Evolutionary conservation across 768 basidiomycete genomes (phyloP), one percentile per base, ranked within the genome.

Genomic region (Russula sp.): DNA sequence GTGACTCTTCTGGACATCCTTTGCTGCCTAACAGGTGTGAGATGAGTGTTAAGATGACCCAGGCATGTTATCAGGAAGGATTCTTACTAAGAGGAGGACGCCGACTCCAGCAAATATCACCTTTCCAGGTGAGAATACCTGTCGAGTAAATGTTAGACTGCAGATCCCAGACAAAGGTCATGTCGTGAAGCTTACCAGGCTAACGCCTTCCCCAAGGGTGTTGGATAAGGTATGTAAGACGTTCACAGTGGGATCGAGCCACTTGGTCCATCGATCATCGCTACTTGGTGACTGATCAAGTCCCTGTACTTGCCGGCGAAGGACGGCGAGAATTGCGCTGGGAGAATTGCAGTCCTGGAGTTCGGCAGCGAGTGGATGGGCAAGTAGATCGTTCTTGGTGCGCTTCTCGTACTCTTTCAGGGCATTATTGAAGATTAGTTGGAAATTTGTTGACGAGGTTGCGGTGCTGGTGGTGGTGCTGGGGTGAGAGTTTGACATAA

Each of bases 341-440:
- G 52, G 40, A n/a, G 60, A 53, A 8, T 34, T 2, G 40, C 60
- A 61, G 4, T 20, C 16, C n/a, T 61, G n/a, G 24, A 61, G 51
- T 28, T 44, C 30, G n/a, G 30, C n/a, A 9, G 32, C 7, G 2
- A 61, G 51, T 32, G 60, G 40, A 44, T 61, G 60, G 2, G 26
- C 3, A 1, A 52, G 4, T 2, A 61, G 38, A 13, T 61, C 52
- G 2, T 22, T 34, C 13, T 28, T 38, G 0, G 60, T 53, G 7
- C 14, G 26, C 9, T 9, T 54, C 9, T 22, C 13, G 40, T 61
- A 61, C 5, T 38, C n/a, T 22, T 22, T 22, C 30, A 61, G 9
- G 52, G 60, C 51, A 26, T 30, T 44, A 34, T 34, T 6, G 30
- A 61, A 46, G 2, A 53, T 10, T 1, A n/a, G 7, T 18, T 30